These are phyloP conservation scores for Umbelopsis isabellina DNA, from an alignment of 192 early-diverging fungal genomes.

Conservation along the genomic window DNA sequence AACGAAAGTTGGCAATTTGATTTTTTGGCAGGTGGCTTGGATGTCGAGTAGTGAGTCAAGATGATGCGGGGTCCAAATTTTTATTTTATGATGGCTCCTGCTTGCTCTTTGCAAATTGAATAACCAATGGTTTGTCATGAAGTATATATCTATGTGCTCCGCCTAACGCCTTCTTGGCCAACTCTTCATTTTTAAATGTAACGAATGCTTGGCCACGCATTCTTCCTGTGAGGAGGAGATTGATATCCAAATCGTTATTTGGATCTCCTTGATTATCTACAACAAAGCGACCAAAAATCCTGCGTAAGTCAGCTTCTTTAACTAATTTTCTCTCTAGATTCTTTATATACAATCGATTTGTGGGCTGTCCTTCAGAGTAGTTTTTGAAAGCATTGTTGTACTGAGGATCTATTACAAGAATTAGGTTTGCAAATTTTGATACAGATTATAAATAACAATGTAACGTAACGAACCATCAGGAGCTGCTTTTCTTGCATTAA, in stretches of 20 bases:
- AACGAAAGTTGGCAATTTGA: not conserved
- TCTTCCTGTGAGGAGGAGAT: slow-evolving; percentile 44
- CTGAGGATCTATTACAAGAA: slow-evolving; percentile 33
- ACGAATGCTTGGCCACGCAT: slow-evolving; percentile 54
- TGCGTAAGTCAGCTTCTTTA: slow-evolving; percentile 33
- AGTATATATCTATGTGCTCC: slow-evolving; percentile 43
- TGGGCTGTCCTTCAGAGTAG: slow-evolving; percentile 42
- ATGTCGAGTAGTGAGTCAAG: slow-evolving; percentile 2
- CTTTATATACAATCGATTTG: slow-evolving; percentile 47
- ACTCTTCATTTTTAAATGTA: slow-evolving; percentile 34
- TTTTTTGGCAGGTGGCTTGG: slow-evolving; percentile 14
- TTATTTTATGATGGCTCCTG: not conserved
- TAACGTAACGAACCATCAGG: slow-evolving; percentile 2
- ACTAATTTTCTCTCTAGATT: slow-evolving; percentile 45
- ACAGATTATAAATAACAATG: not conserved
- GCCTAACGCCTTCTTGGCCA: slow-evolving; percentile 37
- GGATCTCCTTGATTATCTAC: slow-evolving; percentile 2
- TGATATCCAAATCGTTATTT: slow-evolving; percentile 34
- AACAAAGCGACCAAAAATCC: slow-evolving; percentile 37
- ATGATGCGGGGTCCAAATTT: slow-evolving; percentile 14
- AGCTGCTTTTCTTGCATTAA: slow-evolving; percentile 25
- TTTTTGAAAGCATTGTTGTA: slow-evolving; percentile 46
- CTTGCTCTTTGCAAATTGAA: slow-evolving; percentile 28
- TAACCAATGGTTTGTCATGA: slow-evolving; percentile 51
- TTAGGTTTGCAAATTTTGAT: not conserved